Conservation (phyloP, 148 eudicot genomes). For the Vaccinium darrowii region DNA sequence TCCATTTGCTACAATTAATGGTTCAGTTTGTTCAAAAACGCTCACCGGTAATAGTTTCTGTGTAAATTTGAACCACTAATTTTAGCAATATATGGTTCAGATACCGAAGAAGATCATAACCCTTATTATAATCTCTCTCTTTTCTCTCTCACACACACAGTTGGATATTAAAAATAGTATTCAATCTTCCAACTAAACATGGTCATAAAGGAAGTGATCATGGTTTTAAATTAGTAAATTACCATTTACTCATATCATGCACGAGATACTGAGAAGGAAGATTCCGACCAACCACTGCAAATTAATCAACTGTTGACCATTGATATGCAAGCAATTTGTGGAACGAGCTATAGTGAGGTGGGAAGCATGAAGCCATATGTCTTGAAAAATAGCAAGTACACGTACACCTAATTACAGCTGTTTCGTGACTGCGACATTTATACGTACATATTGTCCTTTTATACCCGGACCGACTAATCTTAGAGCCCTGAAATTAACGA, state of each 20-base stretch:
- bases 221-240: not conserved
- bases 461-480: too few species aligned
- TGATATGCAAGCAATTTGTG: conserved; percentile 27
- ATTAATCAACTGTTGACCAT: conserved; percentile 22
- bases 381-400: not conserved
- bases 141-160: not conserved
- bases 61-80: too few species aligned
- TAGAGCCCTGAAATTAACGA: not conserved
- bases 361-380: conserved; percentile 29
- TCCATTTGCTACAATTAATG: too few species aligned
- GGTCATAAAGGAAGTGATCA: not conserved
- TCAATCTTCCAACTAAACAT: too few species aligned
- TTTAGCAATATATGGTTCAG: too few species aligned
- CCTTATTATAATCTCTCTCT: not conserved
- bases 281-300: not conserved
- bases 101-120: too few species aligned
- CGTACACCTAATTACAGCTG: conserved; percentile 20
- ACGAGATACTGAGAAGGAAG: not conserved
- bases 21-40: too few species aligned
- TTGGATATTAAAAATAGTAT: not conserved
- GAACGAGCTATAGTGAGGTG: conserved; percentile 13
- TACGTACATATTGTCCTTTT: not conserved
- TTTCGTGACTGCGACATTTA: not conserved
- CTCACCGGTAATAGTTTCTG: too few species aligned
- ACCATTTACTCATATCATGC: not conserved